Percentiles rank a stretch among this genome's conserved stretches.
phyloP scores from a whole-genome alignment of 176 grass and related monocot species.

The Aegilops longissima region DNA sequence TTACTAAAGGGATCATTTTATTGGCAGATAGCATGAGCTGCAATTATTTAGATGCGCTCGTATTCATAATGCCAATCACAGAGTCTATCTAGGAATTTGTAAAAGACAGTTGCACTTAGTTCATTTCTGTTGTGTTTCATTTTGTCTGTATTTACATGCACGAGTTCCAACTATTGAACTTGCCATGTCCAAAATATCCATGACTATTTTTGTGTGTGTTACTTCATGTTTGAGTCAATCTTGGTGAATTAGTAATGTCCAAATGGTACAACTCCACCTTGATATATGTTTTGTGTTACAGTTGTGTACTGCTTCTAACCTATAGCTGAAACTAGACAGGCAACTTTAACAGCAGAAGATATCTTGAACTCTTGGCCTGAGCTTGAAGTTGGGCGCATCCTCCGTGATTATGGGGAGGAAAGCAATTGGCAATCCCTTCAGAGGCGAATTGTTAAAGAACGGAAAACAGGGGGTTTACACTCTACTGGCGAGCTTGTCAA shows the following conservation, averaged over 20 bases:
- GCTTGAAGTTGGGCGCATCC: conserved; percentile 73
- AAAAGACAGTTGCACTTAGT: neutral
- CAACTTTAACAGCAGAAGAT: conserved; percentile 82
- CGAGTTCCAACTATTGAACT: neutral
- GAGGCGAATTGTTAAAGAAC: conserved; percentile 67
- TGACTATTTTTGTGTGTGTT: neutral
- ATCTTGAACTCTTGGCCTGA: conserved; percentile 94
- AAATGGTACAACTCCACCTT: neutral
- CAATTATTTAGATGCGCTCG: neutral
- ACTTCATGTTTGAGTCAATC: neutral
- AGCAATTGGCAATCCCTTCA: conserved; percentile 83
- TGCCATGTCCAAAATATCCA: neutral
- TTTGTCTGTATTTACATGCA: neutral
- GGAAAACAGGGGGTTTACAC: conserved; percentile 49
- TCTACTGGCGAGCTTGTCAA: conserved; percentile 64
- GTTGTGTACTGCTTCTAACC: conserved; percentile 21
- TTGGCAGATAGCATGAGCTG: neutral
- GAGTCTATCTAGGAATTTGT: neutral
- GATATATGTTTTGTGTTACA: neutral
- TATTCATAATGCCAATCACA: neutral
- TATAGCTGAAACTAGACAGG: conserved; percentile 46
- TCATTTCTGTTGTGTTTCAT: neutral
- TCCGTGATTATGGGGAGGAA: conserved; percentile 93
- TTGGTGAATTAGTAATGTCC: neutral
- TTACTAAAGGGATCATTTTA: neutral